These are phyloP conservation scores for Prunus fruticosa DNA, from an alignment of 306 rosid genomes.

Conservation along the genomic window DNA sequence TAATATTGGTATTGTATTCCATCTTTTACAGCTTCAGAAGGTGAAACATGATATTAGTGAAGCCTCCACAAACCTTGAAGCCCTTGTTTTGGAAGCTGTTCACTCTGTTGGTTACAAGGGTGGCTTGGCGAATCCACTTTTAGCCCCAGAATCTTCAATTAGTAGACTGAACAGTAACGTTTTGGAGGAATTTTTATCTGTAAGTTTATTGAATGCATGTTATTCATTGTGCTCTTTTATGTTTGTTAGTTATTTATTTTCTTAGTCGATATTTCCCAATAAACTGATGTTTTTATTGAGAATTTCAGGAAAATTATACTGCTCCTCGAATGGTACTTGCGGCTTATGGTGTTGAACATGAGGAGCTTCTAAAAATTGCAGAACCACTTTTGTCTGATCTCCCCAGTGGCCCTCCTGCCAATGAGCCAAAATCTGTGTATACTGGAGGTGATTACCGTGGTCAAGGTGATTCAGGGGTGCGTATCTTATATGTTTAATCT, in stretches of 20 bases:
- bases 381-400: constrained; percentile 90
- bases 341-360: constrained; percentile 93
- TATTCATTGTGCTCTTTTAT: not conserved
- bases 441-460: constrained; percentile 89
- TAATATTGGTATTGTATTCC: not conserved
- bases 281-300: constrained; percentile 21
- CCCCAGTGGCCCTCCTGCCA: constrained; percentile 52
- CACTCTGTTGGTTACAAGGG: constrained; percentile 88
- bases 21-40: constrained; percentile 55
- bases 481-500: constrained; percentile 23
- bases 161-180: constrained; percentile 50
- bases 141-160: constrained; percentile 68
- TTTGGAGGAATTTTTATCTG: constrained; percentile 84
- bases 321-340: constrained; percentile 82
- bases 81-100: constrained; percentile 77
- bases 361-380: constrained; percentile 68
- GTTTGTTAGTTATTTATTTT: constrained; percentile 8
- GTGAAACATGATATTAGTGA: constrained; percentile 75
- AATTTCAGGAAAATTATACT: constrained; percentile 77
- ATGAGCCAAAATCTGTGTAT: constrained; percentile 71
- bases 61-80: constrained; percentile 80
- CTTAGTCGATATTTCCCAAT: constrained; percentile 7
- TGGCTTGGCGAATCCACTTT: constrained; percentile 82
- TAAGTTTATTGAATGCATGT: constrained; percentile 42
- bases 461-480: constrained; percentile 81